Base-by-base conservation (phyloP, 352 stramenopile genomes). In the Aphanomyces stellatus region DNA sequence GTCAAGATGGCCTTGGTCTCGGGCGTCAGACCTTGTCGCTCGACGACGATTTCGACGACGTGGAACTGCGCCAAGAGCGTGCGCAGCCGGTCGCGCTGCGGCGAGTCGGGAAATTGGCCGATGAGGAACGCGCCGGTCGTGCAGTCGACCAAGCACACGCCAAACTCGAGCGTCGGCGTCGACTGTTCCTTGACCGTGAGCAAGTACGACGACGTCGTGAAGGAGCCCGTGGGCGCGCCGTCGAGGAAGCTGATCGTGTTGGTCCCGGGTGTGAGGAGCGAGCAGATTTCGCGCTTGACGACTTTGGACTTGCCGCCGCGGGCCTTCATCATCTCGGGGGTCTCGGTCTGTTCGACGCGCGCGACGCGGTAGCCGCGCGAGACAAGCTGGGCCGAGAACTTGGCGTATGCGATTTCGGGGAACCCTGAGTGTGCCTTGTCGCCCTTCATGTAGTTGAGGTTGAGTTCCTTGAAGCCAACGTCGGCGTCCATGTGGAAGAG, bases 331-430 rank as follows among this genome's bases (percentile, higher is more conserved):
- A 93, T 92, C 22, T 99, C 96, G 7, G 97, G 97, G 0, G 97
- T 99, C 82, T 99, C 98, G 0, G 97, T 99, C 76, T 99, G 97
- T 81, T 99, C 98, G 7, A 99, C 95, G 37, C 97, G 92, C 17
- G 96, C 96, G 33, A 99, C 96, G 30, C 96, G 93, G 71, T 99
- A 99, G 15, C 97, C 97, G 62, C 96, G 96, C 4, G 82, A 78
- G 10, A 99, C 94, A 35, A 99, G 76, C 53, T 92, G 88, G 4
- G 91, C 88, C 17, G 94, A 96, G 74, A 98, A 97, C 66, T 97
- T 98, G 4, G 90, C 96, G 75, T 99, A 99, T 22, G 92, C 95
- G 15, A 96, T 96, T 76, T 99, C 97, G 2, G 98, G 98, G 74
- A 99, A 99, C 3, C 98, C 97, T 1, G 90, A 96, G 79, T 99